phyloP scores from a whole-genome alignment of 331 rosid genomes.

The Quercus lobata region DNA sequence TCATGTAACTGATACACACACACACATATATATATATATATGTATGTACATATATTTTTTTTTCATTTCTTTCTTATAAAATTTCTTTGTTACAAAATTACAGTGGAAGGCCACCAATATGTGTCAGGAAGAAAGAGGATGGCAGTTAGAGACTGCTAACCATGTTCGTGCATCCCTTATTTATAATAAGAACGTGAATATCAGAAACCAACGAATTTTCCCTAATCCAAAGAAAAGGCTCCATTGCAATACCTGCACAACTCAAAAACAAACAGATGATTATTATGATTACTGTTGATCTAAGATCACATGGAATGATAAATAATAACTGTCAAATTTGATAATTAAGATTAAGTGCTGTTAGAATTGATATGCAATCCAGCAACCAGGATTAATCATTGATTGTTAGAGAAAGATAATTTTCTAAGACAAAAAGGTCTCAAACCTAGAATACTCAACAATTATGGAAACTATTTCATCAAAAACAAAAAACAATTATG shows the following conservation, averaged over 20 bases:
- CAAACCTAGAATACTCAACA: background rate
- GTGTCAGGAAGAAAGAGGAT: constrained; percentile 15
- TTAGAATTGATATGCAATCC: background rate
- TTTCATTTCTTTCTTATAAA: background rate
- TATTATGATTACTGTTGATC: background rate
- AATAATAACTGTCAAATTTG: background rate
- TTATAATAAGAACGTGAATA: background rate
- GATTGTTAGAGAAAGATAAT: background rate
- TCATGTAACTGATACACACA: background rate
- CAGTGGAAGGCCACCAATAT: constrained; percentile 6
- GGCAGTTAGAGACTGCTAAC: background rate
- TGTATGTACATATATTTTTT: background rate
- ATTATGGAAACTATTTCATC: background rate
- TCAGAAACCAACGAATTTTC: background rate
- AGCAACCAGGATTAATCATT: background rate
- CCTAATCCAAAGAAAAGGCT: constrained; percentile 79
- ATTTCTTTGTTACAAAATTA: constrained; percentile 9
- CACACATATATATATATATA: too few species aligned
- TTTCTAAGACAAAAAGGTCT: background rate
- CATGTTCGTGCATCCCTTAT: background rate
- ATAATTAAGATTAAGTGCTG: background rate
- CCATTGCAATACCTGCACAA: constrained; percentile 78
- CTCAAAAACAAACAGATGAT: constrained; percentile 6
- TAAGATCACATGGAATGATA: background rate
- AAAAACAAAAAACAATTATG: too few species aligned